Evolutionary conservation across 129 eudicot genomes (phyloP).

Genomic region (Flaveria ramosissima): DNA sequence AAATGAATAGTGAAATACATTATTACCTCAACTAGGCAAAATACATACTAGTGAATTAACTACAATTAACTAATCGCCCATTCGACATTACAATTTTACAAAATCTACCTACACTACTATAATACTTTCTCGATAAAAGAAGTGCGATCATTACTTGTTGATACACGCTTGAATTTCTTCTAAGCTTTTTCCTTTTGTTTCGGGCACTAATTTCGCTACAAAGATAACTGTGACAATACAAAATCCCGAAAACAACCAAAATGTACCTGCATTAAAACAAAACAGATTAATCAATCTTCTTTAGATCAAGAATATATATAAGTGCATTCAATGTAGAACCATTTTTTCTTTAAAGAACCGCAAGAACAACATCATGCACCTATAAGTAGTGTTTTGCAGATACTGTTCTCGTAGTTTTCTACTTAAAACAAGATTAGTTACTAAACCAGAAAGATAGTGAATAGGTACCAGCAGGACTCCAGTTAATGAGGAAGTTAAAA

Average conservation of each 20-base stretch:
- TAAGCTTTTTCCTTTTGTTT: conserved; percentile 84
- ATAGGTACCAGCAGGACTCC: conserved; percentile 77
- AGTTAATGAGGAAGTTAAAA: conserved; percentile 72
- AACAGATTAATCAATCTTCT: background rate
- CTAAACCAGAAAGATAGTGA: background rate
- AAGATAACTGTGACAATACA: conserved; percentile 52
- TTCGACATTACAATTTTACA: conserved; percentile 9
- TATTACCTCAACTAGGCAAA: conserved; percentile 10
- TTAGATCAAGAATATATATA: background rate
- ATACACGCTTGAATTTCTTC: conserved; percentile 78
- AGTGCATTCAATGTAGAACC: background rate
- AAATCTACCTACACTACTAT: conserved; percentile 1
- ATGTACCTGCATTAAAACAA: conserved; percentile 54
- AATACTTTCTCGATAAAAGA: background rate
- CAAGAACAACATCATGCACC: background rate
- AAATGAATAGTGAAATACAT: conserved; percentile 20
- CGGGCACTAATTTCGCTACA: conserved; percentile 78
- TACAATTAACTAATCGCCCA: background rate
- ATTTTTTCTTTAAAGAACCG: background rate
- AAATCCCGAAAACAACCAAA: conserved; percentile 60
- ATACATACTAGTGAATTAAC: background rate
- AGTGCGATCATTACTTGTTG: conserved; percentile 33
- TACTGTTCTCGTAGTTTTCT: background rate
- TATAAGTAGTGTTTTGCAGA: too few relatives aligned
- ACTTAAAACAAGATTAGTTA: background rate